Conservation (phyloP, 441 rosid genomes). For the Erysimum cheiri region DNA sequence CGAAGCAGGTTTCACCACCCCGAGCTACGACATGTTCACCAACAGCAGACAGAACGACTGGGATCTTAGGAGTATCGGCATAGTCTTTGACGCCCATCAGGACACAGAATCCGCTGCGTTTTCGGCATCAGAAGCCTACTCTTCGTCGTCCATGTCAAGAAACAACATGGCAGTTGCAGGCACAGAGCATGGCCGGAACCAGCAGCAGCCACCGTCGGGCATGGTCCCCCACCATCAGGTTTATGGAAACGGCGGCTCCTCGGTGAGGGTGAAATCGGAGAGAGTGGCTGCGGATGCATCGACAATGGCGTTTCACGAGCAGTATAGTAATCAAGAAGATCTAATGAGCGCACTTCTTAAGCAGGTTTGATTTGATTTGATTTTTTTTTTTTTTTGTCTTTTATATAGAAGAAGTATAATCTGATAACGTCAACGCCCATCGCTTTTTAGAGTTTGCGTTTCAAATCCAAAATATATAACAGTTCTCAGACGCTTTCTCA, state of each 20-base stretch:
- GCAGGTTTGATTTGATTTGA: constrained; percentile 68
- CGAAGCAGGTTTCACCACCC: constrained; percentile 49
- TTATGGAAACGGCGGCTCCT: constrained; percentile 42
- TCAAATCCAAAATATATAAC: constrained; percentile 29
- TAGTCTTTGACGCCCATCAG: constrained; percentile 63
- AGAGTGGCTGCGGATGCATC: constrained; percentile 50
- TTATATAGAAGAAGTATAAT: constrained; percentile 35
- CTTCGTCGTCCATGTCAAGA: constrained; percentile 51
- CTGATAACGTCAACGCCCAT: neutral
- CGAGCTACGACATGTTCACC: constrained; percentile 43
- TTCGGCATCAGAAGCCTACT: constrained; percentile 57
- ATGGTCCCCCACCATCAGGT: constrained; percentile 38
- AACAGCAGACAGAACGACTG: constrained; percentile 72
- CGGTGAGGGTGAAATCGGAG: constrained; percentile 72
- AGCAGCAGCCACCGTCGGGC: constrained; percentile 7
- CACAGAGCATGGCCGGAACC: constrained; percentile 21
- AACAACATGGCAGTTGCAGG: constrained; percentile 31
- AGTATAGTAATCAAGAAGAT: constrained; percentile 75
- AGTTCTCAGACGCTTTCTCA: constrained; percentile 29
- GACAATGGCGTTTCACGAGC: constrained; percentile 57
- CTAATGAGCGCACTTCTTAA: constrained; percentile 85
- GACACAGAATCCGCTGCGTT: constrained; percentile 47
- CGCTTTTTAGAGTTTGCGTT: constrained; percentile 36
- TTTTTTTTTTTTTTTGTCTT: neutral
- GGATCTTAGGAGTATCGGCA: constrained; percentile 73